phyloP scores from a whole-genome alignment of 345 rosid genomes.

The Noccaea caerulescens region DNA sequence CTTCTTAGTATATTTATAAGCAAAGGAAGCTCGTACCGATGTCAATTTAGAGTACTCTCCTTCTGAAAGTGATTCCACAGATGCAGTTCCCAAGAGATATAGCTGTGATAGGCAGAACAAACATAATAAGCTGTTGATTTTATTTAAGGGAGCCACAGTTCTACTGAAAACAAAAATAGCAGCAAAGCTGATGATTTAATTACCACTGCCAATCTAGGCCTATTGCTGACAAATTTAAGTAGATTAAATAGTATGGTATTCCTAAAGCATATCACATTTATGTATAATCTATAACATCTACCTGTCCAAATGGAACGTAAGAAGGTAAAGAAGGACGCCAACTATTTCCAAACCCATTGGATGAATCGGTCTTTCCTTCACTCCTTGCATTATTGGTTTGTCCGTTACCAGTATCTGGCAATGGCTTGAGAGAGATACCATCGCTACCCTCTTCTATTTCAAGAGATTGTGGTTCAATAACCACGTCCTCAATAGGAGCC shows the following conservation, averaged over 20 bases:
- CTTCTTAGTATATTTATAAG: constrained; percentile 24
- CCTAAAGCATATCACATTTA: background rate
- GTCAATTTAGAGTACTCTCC: constrained; percentile 93
- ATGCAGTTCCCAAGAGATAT: constrained; percentile 76
- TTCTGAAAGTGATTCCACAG: constrained; percentile 87
- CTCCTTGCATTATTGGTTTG: constrained; percentile 48
- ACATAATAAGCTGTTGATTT: constrained; percentile 11
- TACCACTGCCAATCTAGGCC: constrained; percentile 4
- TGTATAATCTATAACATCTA: constrained; percentile 34
- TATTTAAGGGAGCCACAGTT: constrained; percentile 6
- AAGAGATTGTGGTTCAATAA: constrained; percentile 77
- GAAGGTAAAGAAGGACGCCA: constrained; percentile 90
- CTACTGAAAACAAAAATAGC: background rate
- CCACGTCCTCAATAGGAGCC: constrained; percentile 63
- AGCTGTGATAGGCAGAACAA: constrained; percentile 54
- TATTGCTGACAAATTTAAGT: constrained; percentile 13
- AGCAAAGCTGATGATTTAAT: background rate
- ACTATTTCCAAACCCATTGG: constrained; percentile 52
- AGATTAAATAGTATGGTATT: background rate
- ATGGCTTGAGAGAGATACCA: constrained; percentile 88
- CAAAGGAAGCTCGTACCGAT: constrained; percentile 77
- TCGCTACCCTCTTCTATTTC: constrained; percentile 96
- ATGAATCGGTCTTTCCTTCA: constrained; percentile 47
- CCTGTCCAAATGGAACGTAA: constrained; percentile 97
- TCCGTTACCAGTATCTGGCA: constrained; percentile 51